Evolutionary conservation across 2,329 filamentous ascomycete species (phyloP).

Genomic region (Monilinia fructigena): DNA sequence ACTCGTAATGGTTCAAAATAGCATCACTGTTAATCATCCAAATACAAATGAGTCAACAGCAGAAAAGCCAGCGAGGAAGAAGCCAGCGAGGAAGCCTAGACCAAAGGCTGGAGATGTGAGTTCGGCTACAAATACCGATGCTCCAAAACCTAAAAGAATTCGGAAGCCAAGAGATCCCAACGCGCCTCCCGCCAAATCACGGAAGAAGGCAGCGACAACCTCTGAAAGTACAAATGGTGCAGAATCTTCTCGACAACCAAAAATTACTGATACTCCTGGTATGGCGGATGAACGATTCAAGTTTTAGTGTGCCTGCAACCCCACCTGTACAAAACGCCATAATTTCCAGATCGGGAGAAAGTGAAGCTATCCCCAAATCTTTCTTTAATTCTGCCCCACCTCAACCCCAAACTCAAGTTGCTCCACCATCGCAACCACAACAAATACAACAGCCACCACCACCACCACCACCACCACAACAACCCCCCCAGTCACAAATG

Average conservation of each 20-base stretch:
- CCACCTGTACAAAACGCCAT: constrained; percentile 18
- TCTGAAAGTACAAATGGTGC: constrained; percentile 34
- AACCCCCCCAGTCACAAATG: neutral
- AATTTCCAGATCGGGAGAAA: constrained; percentile 40
- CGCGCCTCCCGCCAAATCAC: constrained; percentile 53
- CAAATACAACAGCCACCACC: constrained; percentile 23
- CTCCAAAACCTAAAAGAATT: constrained; percentile 49
- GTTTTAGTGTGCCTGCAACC: constrained; percentile 27
- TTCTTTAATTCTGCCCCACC: constrained; percentile 34
- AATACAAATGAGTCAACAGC: constrained; percentile 25
- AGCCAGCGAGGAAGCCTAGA: constrained; percentile 64
- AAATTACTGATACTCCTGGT: constrained; percentile 17
- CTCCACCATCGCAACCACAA: constrained; percentile 6
- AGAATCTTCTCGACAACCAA: constrained; percentile 20
- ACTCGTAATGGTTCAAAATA: constrained; percentile 28
- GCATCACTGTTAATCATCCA: constrained; percentile 32
- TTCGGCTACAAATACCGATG: constrained; percentile 45
- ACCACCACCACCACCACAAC: constrained; percentile 5
- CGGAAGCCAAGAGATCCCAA: constrained; percentile 61
- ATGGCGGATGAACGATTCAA: constrained; percentile 18
- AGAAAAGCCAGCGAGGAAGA: constrained; percentile 48
- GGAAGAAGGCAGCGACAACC: constrained; percentile 49
- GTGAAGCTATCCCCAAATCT: constrained; percentile 43
- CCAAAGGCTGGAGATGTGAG: constrained; percentile 44
- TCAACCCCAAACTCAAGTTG: constrained; percentile 14